Evolutionary conservation across 2,329 filamentous ascomycete genomes (phyloP).

Genomic region (Sordariomycetes sp.): DNA sequence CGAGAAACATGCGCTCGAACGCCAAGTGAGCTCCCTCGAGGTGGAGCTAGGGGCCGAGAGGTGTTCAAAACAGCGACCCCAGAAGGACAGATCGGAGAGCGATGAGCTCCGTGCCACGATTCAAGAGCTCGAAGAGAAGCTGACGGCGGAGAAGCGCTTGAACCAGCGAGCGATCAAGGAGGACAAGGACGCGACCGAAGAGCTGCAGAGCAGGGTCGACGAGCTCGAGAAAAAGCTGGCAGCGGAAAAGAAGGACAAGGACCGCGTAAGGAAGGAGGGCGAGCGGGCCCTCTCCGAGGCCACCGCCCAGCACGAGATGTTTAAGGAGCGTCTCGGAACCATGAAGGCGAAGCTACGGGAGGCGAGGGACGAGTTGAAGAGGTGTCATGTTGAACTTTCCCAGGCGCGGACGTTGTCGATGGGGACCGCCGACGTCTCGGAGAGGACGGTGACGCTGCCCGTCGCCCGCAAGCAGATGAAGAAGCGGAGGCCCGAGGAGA

Average conservation of each 20-base stretch:
- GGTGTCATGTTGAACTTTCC: conserved; percentile 26
- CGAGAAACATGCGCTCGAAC: conserved; percentile 69
- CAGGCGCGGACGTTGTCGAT: conserved; percentile 12
- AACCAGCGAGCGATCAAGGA: conserved; percentile 28
- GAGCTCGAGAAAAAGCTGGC: conserved; percentile 19
- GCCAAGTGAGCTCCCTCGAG: conserved; percentile 63
- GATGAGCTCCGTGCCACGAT: conserved; percentile 25
- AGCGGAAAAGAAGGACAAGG: conserved; percentile 28
- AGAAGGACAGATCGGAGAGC: conserved; percentile 20
- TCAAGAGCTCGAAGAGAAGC: conserved; percentile 20
- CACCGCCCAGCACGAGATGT: conserved; percentile 45
- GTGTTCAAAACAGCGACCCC: conserved; percentile 17
- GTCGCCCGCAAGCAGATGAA: conserved; percentile 20
- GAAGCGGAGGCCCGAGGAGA: conserved; percentile 32
- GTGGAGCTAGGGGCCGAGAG: conserved; percentile 74
- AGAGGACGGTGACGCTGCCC: conserved; percentile 16
- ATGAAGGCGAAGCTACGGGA: conserved; percentile 63
- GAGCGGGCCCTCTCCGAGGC: conserved; percentile 46
- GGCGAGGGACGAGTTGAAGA: conserved; percentile 24
- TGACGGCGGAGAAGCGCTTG: conserved; percentile 27
- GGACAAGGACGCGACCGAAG: not conserved
- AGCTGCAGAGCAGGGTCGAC: not conserved
- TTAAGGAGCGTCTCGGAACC: conserved; percentile 59
- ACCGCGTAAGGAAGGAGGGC: conserved; percentile 28
- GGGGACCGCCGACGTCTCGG: not conserved